These are phyloP conservation scores for Helichrysum umbraculigerum DNA, from an alignment of 129 eudicot genomes.

Conservation along the genomic window DNA sequence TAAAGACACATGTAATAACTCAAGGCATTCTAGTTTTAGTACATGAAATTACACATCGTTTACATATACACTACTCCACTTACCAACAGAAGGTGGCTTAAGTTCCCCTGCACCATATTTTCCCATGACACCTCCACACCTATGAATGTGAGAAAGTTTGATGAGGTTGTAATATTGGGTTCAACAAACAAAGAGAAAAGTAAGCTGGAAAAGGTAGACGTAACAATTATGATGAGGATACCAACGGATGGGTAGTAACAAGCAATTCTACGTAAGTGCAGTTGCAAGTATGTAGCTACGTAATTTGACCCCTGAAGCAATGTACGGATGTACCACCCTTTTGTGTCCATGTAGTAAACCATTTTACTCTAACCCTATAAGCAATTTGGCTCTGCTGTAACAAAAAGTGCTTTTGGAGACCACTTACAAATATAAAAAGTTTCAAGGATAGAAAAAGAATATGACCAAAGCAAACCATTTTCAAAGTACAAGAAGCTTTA, in stretches of 20 bases:
- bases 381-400: constrained; percentile 10
- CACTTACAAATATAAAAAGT: background rate
- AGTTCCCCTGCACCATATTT: constrained; percentile 95
- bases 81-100: constrained; percentile 87
- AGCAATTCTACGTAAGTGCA: background rate
- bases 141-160: constrained; percentile 16
- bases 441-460: background rate
- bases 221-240: background rate
- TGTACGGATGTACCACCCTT: too few species aligned
- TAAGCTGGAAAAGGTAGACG: constrained; percentile 8
- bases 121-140: constrained; percentile 99
- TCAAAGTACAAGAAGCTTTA: constrained; percentile 1
- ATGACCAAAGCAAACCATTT: too few species aligned
- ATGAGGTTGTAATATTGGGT: too few species aligned
- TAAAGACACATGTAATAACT: background rate
- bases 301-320: too few species aligned
- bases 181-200: constrained; percentile 7
- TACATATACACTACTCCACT: constrained; percentile 26
- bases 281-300: constrained; percentile 1
- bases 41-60: constrained; percentile 8
- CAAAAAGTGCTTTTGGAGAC: background rate
- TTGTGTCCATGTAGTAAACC: too few species aligned
- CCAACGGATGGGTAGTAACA: constrained; percentile 15
- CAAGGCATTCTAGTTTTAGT: constrained; percentile 12
- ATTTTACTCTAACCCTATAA: background rate